Evolutionary conservation across 192 early-diverging fungal species (phyloP).

Genomic region (Coemansia guatemalensis): DNA sequence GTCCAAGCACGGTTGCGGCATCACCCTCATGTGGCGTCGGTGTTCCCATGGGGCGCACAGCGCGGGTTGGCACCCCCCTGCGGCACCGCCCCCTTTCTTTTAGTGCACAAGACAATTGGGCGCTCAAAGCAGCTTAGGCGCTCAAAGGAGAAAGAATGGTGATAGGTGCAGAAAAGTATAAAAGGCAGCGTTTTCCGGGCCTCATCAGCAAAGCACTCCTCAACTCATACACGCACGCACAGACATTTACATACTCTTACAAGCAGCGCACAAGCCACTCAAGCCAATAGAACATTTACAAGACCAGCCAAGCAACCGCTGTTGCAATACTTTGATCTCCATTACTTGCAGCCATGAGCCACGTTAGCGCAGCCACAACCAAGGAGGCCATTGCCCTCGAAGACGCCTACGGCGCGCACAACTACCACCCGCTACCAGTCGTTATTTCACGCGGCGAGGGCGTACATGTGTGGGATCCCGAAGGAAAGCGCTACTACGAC

Average conservation of each 20-base stretch:
- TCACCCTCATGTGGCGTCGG: neutral
- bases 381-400: constrained; percentile 71
- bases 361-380: constrained; percentile 11
- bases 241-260: neutral
- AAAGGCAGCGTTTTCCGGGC: neutral
- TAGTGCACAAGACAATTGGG: neutral
- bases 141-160: neutral
- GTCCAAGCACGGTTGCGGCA: neutral
- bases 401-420: constrained; percentile 91
- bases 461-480: constrained; percentile 92
- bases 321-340: neutral
- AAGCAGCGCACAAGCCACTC: neutral
- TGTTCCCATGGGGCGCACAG: neutral
- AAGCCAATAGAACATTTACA: neutral
- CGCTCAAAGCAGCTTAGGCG: neutral
- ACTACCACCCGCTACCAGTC: constrained; percentile 97
- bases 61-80: neutral
- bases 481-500: constrained; percentile 77
- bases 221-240: neutral
- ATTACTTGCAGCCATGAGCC: neutral
- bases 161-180: neutral
- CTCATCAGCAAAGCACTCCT: neutral
- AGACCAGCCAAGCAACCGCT: neutral
- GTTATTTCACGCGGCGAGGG: constrained; percentile 88
- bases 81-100: neutral